Evolutionary conservation across 306 rosid genomes (phyloP), one percentile per base, ranked within the genome.

Genomic region (Vicia villosa): DNA sequence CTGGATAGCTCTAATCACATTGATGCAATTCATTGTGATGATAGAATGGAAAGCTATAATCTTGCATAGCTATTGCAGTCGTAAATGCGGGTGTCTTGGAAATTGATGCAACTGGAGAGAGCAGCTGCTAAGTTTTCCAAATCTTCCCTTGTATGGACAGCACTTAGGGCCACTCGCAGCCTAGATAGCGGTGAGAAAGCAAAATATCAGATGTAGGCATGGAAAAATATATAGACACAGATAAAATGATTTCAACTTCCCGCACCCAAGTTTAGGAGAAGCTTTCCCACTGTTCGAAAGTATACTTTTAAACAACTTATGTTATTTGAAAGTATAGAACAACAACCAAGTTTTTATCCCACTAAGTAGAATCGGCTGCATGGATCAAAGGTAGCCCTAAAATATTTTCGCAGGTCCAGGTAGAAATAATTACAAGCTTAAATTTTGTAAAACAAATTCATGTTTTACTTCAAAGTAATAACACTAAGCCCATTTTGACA

Each of bases 61-160:
- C 95, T 86, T 69, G 97, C 87, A 80, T 81, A 74, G 62, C 75
- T 74, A 55, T 57, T 76, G 59, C 82, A 54, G 66, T 55, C 76
- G 32, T 84, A 77, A 30, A 83, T 69, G 38, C 80, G 80, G 3
- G 84, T 85, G 38, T 91, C 97, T 74, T 76, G 81, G 67, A 91
- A 83, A 77, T 79, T 69, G 64, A 92, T 78, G 83, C 95, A 89
- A 21, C 34, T 57, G 13, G 92, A 86, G 63, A 92, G 92, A 5
- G 91, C 96, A 15, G 79, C 73, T 3, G 87, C 71, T 19, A 92
- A 84, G 63, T 79, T 89, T 87, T 81, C 86, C 83, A 93, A 22
- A 73, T 93, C 97, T 47, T 83, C 80, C 74, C 80, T 81, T 2
- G 97, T 90, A 79, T 93, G 98, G 6, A 86, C 85, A 30, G 98